A percentile compares a stretch with the other conserved stretches of the same genome.
Evolutionary conservation across 257 asterid genomes (phyloP).

Genomic region (Paraleonurus japonicus): DNA sequence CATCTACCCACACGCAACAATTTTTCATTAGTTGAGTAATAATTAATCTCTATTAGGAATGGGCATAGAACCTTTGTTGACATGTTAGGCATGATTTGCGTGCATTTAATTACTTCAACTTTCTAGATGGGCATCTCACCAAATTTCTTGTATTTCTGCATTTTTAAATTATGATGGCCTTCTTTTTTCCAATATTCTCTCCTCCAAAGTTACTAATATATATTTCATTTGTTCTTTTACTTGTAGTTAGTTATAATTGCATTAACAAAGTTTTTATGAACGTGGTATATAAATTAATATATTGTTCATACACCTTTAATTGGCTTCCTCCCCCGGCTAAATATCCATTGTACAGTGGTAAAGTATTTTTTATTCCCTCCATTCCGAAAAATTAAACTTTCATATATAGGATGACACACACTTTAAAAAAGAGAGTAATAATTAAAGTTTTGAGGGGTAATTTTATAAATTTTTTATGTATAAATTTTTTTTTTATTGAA

Average conservation of each 20-base stretch:
- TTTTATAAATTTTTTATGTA: too few relatives aligned
- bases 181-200: constrained; percentile 17
- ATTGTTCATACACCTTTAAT: not conserved
- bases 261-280: not conserved
- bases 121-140: constrained; percentile 19
- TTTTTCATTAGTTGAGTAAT: too few relatives aligned
- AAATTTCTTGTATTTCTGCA: not conserved
- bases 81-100: constrained; percentile 27
- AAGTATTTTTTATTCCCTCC: too few relatives aligned
- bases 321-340: not conserved
- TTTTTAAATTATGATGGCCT: not conserved
- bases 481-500: too few relatives aligned
- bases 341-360: not conserved
- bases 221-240: not conserved
- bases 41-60: too few relatives aligned
- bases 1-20: too few relatives aligned
- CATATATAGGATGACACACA: too few relatives aligned
- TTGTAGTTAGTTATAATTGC: constrained; percentile 19
- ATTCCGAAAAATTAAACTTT: too few relatives aligned
- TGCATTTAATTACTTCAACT: constrained; percentile 5
- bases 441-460: too few relatives aligned
- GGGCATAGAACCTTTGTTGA: not conserved
- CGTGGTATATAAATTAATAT: not conserved
- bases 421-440: too few relatives aligned
- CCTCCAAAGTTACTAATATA: not conserved